These are phyloP conservation scores for Coniochaeta sp. DNA, from an alignment of 2,329 filamentous ascomycete genomes.

Conservation along the genomic window DNA sequence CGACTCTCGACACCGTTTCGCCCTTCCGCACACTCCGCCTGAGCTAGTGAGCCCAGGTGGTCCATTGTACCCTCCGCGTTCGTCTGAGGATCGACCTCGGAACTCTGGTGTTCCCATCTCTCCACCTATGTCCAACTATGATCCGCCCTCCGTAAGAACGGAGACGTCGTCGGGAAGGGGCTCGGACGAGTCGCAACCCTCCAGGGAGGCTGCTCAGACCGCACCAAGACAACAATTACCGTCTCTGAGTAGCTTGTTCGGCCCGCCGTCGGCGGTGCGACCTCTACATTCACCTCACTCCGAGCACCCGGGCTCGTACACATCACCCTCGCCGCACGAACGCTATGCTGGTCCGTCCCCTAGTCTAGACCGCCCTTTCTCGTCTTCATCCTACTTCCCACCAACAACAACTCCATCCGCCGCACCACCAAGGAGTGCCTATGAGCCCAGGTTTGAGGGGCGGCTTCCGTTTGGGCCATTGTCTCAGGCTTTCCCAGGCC, in stretches of 20 bases:
- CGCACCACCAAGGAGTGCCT: conserved; percentile 37
- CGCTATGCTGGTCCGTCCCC: conserved; percentile 27
- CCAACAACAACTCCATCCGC: conserved; percentile 25
- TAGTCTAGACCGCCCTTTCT: conserved; percentile 27
- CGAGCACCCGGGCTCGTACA: conserved; percentile 35
- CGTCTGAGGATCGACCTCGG: conserved; percentile 38
- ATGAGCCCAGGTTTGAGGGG: conserved; percentile 37
- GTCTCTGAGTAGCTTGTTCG: conserved; percentile 50
- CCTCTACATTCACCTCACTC: conserved; percentile 37
- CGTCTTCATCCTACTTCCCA: conserved; percentile 41
- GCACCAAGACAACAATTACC: conserved; percentile 42
- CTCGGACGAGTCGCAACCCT: conserved; percentile 27
- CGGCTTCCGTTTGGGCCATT: conserved; percentile 29
- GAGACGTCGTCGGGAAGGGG: conserved; percentile 35
- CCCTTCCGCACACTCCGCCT: conserved; percentile 46
- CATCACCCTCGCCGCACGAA: conserved; percentile 39
- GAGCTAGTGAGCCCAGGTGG: conserved; percentile 46
- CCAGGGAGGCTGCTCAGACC: conserved; percentile 23
- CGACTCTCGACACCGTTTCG: conserved; percentile 43
- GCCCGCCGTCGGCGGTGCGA: conserved; percentile 35
- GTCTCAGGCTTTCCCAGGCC: conserved; percentile 30
- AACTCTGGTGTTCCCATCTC: conserved; percentile 36
- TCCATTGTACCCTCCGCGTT: conserved; percentile 37
- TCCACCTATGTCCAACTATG: conserved; percentile 54
- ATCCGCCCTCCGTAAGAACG: conserved; percentile 34